Evolutionary conservation across 305 asterid species (phyloP).

Genomic region (Solanum chacoense): DNA sequence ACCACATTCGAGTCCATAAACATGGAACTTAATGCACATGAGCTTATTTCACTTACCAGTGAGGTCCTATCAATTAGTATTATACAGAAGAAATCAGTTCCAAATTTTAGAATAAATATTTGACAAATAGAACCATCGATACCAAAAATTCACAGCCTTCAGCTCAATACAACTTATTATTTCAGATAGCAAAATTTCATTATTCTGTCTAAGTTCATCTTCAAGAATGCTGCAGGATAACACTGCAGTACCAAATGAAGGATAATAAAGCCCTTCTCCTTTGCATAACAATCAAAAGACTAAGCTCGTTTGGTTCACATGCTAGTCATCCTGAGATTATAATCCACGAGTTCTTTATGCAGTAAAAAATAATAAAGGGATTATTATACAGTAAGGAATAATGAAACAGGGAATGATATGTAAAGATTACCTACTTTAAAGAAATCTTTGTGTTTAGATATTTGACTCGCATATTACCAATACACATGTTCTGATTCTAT

Average conservation of each 20-base stretch:
- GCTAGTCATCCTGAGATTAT: neutral
- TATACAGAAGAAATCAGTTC: neutral
- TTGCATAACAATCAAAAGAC: neutral
- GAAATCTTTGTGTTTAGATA: neutral
- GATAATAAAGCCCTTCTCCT: neutral
- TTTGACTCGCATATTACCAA: neutral
- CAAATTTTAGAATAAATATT: neutral
- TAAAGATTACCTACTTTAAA: neutral
- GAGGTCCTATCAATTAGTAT: neutral
- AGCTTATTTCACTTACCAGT: neutral
- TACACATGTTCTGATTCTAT: neutral
- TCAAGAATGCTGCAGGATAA: neutral
- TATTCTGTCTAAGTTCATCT: neutral
- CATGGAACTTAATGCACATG: neutral
- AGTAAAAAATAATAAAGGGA: neutral
- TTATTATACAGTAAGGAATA: neutral
- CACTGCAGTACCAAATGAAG: neutral
- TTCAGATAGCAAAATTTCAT: neutral
- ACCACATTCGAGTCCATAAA: neutral
- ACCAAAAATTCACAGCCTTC: neutral
- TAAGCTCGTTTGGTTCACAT: neutral
- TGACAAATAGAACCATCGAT: neutral
- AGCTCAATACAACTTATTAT: neutral
- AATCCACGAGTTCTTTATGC: neutral
- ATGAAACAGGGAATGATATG: neutral